phyloP scores from a whole-genome alignment of 2,329 filamentous ascomycete species.

The Aureobasidium vineae region DNA sequence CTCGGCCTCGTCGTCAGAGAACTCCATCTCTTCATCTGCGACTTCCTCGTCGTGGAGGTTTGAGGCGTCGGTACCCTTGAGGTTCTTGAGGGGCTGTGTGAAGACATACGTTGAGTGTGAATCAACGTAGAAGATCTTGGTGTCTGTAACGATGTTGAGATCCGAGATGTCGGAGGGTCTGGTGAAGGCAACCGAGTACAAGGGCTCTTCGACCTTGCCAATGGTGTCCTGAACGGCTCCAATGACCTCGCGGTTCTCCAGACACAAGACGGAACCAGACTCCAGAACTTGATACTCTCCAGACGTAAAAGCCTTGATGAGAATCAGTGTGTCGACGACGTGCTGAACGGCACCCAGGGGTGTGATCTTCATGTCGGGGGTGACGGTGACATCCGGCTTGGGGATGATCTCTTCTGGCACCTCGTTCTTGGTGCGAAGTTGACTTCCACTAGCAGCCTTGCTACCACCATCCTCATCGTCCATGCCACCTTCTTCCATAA shows the following conservation, averaged over 20 bases:
- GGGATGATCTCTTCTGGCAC: constrained; percentile 47
- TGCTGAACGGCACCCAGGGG: constrained; percentile 73
- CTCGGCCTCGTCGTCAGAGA: constrained; percentile 95
- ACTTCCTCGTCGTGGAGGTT: constrained; percentile 95
- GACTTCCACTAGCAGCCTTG: constrained; percentile 49
- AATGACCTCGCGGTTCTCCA: constrained; percentile 69
- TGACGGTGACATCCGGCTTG: constrained; percentile 77
- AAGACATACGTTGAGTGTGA: constrained; percentile 80
- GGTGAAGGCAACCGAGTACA: constrained; percentile 79
- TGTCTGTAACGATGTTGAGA: constrained; percentile 65
- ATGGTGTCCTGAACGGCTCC: constrained; percentile 81
- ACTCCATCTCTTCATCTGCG: constrained; percentile 81
- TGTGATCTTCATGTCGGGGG: constrained; percentile 71
- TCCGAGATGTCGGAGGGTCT: constrained; percentile 66
- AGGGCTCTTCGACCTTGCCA: constrained; percentile 78
- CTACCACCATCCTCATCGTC: constrained; percentile 72
- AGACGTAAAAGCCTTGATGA: constrained; percentile 74
- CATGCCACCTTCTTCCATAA: constrained; percentile 79
- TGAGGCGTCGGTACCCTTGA: constrained; percentile 90
- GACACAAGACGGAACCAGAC: constrained; percentile 77
- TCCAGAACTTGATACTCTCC: constrained; percentile 86
- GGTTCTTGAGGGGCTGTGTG: constrained; percentile 71
- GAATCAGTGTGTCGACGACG: constrained; percentile 72
- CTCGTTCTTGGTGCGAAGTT: constrained; percentile 80
- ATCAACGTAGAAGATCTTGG: constrained; percentile 74